A percentile compares a stretch with the other conserved stretches of the same genome.
These are phyloP conservation scores for Aspergillus viridinutans DNA, from an alignment of 2,329 filamentous ascomycete genomes.

Conservation along the genomic window DNA sequence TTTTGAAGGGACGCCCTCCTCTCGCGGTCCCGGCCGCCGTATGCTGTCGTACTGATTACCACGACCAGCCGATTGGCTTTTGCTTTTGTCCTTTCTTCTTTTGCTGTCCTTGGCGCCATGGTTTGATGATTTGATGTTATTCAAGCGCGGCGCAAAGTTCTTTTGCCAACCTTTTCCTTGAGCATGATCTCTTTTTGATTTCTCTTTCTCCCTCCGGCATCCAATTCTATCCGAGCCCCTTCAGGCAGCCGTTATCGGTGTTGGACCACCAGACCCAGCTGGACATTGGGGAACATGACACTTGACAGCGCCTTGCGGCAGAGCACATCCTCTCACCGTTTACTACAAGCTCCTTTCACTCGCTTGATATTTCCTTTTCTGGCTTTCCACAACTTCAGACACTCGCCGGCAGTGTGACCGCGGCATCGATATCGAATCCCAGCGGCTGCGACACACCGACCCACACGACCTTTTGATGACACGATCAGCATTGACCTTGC, in stretches of 20 bases:
- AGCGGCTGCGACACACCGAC: not conserved
- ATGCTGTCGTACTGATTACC: conserved; percentile 40
- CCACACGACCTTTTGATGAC: not conserved
- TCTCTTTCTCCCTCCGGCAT: conserved; percentile 16
- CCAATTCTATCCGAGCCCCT: not conserved
- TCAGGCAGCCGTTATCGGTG: not conserved
- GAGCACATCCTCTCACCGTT: not conserved
- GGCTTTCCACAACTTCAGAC: conserved; percentile 2
- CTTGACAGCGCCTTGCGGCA: not conserved
- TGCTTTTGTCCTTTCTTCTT: conserved; percentile 7
- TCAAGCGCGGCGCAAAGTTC: conserved; percentile 8
- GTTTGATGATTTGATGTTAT: conserved; percentile 17
- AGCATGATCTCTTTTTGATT: conserved; percentile 9
- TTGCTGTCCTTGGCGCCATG: conserved; percentile 22
- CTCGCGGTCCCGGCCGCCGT: conserved; percentile 35
- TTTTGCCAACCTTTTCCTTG: conserved; percentile 2
- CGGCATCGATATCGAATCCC: not conserved
- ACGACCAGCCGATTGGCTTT: not conserved
- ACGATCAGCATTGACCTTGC: not conserved
- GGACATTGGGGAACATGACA: not conserved
- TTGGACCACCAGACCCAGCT: not conserved
- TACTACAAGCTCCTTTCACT: conserved; percentile 13
- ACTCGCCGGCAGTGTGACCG: conserved; percentile 6
- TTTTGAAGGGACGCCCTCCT: conserved; percentile 32
- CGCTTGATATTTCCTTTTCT: conserved; percentile 14